Conservation (phyloP, 441 rosid species). For the Euphorbia corollata region DNA sequence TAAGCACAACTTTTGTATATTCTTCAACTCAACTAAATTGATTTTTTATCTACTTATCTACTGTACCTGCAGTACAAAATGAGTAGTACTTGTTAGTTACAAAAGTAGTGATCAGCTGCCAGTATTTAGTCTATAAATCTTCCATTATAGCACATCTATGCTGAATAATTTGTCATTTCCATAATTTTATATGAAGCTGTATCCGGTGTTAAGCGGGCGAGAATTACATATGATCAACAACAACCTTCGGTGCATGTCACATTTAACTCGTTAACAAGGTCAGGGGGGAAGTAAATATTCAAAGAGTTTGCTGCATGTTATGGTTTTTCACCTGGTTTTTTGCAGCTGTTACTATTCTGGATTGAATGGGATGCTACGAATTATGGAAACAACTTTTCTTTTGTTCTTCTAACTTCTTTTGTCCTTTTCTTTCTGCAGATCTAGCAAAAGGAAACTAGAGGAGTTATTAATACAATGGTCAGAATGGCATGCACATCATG, state of each 20-base stretch:
- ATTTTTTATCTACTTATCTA: conserved; percentile 3
- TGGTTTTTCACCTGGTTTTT: conserved; percentile 8
- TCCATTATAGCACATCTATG: conserved; percentile 5
- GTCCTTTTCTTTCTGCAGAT: conserved; percentile 36
- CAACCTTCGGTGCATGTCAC: conserved; percentile 67
- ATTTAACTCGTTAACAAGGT: conserved; percentile 74
- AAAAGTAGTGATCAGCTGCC: conserved; percentile 7
- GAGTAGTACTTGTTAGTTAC: conserved; percentile 8
- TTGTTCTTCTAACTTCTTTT: conserved; percentile 15
- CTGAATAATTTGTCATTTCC: conserved; percentile 35
- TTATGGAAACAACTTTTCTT: conserved; percentile 14
- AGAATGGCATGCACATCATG: conserved; percentile 70
- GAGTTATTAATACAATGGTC: conserved; percentile 85
- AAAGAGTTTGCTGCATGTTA: conserved; percentile 18
- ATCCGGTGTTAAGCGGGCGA: conserved; percentile 57
- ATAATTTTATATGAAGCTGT: conserved; percentile 47
- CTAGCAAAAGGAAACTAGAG: conserved; percentile 78
- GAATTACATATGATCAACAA: conserved; percentile 39
- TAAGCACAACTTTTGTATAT: not conserved
- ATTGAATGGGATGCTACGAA: not conserved
- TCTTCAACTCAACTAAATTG: conserved; percentile 5
- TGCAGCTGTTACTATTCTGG: conserved; percentile 8
- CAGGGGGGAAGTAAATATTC: conserved; percentile 27
- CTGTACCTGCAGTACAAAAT: conserved; percentile 4
- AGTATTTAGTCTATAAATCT: not conserved